These are phyloP conservation scores for Saccharomycopsis guyanensis DNA, from an alignment of 805 yeast genomes.

Conservation along the genomic window DNA sequence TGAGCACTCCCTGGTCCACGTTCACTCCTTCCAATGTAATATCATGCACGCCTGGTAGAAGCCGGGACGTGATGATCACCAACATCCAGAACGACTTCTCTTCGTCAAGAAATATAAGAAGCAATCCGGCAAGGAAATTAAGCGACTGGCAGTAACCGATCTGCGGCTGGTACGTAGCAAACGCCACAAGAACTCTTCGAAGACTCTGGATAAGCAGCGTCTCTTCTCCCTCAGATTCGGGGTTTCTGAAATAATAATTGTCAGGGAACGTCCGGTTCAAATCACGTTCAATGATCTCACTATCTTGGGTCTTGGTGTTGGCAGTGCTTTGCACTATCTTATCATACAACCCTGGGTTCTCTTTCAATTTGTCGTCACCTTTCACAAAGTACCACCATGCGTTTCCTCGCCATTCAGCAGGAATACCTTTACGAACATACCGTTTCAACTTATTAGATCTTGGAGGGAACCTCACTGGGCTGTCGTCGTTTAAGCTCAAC, in stretches of 20 bases:
- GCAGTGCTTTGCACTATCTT: slow-evolving; percentile 52
- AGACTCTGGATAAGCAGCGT: slow-evolving; percentile 61
- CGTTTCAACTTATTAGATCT: slow-evolving; percentile 71
- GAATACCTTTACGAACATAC: slow-evolving; percentile 84
- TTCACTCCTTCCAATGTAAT: slow-evolving; percentile 88
- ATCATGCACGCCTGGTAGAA: slow-evolving; percentile 87
- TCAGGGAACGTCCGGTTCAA: slow-evolving; percentile 93
- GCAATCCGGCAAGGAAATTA: slow-evolving; percentile 83
- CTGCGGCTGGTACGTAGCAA: slow-evolving; percentile 77
- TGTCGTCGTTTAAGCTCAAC: slow-evolving; percentile 36
- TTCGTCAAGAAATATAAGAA: slow-evolving; percentile 80
- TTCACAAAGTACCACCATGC: slow-evolving; percentile 96
- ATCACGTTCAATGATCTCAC: slow-evolving; percentile 92
- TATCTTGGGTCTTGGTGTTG: slow-evolving; percentile 55
- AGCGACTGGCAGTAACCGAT: slow-evolving; percentile 96
- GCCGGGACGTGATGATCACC: slow-evolving; percentile 77
- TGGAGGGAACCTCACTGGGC: slow-evolving; percentile 67
- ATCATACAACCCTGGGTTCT: slow-evolving; percentile 69
- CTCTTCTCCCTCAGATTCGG: slow-evolving; percentile 34
- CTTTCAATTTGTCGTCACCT: slow-evolving; percentile 66
- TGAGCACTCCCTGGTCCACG: slow-evolving; percentile 87
- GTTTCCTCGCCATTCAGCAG: slow-evolving; percentile 94
- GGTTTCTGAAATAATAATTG: slow-evolving; percentile 67
- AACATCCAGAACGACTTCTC: slow-evolving; percentile 94
- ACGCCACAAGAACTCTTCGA: slow-evolving; percentile 75